Conservation (phyloP, 2,329 filamentous ascomycete species). For the Diatrype stigma region DNA sequence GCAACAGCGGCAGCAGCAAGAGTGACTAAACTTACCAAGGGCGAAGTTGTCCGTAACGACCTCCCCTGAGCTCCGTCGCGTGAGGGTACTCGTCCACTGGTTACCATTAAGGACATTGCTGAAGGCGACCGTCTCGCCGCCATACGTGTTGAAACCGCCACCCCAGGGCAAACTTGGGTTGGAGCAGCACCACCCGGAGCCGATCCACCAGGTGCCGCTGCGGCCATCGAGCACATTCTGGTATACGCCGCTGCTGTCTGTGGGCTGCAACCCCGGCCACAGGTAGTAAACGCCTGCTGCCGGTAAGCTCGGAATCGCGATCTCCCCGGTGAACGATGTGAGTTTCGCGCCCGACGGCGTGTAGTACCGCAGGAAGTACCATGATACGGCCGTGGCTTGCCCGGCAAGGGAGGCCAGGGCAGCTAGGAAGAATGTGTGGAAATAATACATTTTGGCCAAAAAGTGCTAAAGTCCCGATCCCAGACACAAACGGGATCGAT, state of each 20-base stretch:
- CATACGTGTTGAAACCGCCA: slow-evolving; percentile 33
- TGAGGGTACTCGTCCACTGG: slow-evolving; percentile 31
- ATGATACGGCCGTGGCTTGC: slow-evolving; percentile 25
- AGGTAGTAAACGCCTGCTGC: slow-evolving; percentile 35
- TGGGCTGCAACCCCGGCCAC: slow-evolving; percentile 38
- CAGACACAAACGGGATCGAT: too few relatives aligned
- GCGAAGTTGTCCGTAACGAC: slow-evolving; percentile 30
- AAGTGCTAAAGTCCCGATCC: neutral
- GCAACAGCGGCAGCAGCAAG: too few relatives aligned
- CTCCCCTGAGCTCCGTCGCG: slow-evolving; percentile 23
- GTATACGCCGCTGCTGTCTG: slow-evolving; percentile 36
- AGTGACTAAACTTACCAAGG: slow-evolving; percentile 25
- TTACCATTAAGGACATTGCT: slow-evolving; percentile 24
- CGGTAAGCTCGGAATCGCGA: slow-evolving; percentile 26
- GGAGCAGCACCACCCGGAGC: slow-evolving; percentile 36
- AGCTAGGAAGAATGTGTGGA: slow-evolving; percentile 11
- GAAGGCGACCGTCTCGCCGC: slow-evolving; percentile 30
- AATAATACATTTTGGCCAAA: slow-evolving; percentile 11
- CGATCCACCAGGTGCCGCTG: slow-evolving; percentile 37
- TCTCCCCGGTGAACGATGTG: slow-evolving; percentile 27
- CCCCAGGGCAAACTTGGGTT: slow-evolving; percentile 36
- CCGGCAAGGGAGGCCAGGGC: slow-evolving; percentile 21
- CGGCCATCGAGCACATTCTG: slow-evolving; percentile 38
- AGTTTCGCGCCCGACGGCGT: slow-evolving; percentile 29
- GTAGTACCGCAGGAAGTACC: slow-evolving; percentile 32